Base-by-base conservation (phyloP, 306 rosid species). In the Cicer judaicum region DNA sequence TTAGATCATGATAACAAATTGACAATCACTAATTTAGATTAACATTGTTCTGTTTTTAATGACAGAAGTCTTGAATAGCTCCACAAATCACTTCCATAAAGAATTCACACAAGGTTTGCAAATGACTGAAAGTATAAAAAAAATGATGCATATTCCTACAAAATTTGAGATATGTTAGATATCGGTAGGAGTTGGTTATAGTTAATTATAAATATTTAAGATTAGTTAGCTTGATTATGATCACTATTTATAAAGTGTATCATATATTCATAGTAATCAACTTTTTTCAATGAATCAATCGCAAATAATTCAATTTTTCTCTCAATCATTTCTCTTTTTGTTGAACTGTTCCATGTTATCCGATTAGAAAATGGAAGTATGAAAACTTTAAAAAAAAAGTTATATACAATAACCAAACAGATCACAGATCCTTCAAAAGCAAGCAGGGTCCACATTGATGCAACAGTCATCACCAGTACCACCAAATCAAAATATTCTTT, bases 401-500 rank as follows among this genome's bases (percentile, higher is more conserved):
- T 29, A 2, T 6, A 5, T 57, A 60, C 0, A 68, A 56, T n/a
- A 10, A 66, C 56, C 62, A 75, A 75, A 61, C 59, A 67, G 64
- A 43, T 49, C 75, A 15, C 15, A 8, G 68, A 47, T 66, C 72
- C 72, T 59, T 60, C 61, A 43, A 46, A 66, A n/a, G 44, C 49
- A 73, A 73, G 73, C 64, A 78, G 15, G 39, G 36, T 44, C 78
- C 52, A 52, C 41, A 59, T 43, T 8, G 49, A 67, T 11, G 62
- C 56, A 76, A 40, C 55, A 78, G 64, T 63, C 59, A 59, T 7
- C 57, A 21, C 3, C 52, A 59, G 5, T 50, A 21, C 3, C 42
- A 40, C 24, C 67, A 68, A 29, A 29, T 19, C 78, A 77, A 68
- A 11, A 74, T 24, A 53, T 41, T 41, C 3, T 40, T 39, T 14